Percentiles rank a stretch among this genome's conserved stretches.
phyloP scores from a whole-genome alignment of 2,329 filamentous ascomycete species.

The Verticillium tricorpus region DNA sequence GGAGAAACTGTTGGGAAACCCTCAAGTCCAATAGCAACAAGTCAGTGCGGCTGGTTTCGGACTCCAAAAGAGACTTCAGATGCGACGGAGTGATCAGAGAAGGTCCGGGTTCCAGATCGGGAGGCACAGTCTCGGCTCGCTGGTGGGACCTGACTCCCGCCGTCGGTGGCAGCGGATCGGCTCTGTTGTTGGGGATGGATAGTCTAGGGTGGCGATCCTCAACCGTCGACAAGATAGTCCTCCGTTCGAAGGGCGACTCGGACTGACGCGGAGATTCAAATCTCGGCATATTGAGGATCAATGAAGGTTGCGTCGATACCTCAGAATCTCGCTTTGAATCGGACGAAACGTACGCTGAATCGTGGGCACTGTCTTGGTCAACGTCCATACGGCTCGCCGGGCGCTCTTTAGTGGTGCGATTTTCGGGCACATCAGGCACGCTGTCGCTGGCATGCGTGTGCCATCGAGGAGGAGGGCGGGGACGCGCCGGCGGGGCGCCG shows the following conservation, averaged over 20 bases:
- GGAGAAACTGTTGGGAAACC: conserved; percentile 76
- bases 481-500: conserved; percentile 28
- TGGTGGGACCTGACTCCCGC: conserved; percentile 8
- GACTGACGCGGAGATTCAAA: conserved; percentile 31
- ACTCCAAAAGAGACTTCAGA: conserved; percentile 52
- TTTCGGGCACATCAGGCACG: conserved; percentile 23
- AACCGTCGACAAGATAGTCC: conserved; percentile 31
- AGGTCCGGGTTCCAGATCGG: conserved; percentile 40
- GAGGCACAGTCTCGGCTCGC: conserved; percentile 50
- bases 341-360: conserved; percentile 50
- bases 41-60: conserved; percentile 26
- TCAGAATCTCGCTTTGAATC: conserved; percentile 51
- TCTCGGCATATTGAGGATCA: conserved; percentile 36
- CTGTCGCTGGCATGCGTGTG: conserved; percentile 44
- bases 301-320: conserved; percentile 37
- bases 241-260: conserved; percentile 27
- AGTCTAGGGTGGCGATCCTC: conserved; percentile 51
- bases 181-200: conserved; percentile 45
- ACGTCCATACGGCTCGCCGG: conserved; percentile 32
- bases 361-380: conserved; percentile 40
- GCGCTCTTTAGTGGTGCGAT: conserved; percentile 4
- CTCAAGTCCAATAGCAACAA: conserved; percentile 79
- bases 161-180: conserved; percentile 32
- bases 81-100: conserved; percentile 49
- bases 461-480: conserved; percentile 39